Conservation (phyloP, 495 filamentous ascomycete genomes). For the Podospora sp. region DNA sequence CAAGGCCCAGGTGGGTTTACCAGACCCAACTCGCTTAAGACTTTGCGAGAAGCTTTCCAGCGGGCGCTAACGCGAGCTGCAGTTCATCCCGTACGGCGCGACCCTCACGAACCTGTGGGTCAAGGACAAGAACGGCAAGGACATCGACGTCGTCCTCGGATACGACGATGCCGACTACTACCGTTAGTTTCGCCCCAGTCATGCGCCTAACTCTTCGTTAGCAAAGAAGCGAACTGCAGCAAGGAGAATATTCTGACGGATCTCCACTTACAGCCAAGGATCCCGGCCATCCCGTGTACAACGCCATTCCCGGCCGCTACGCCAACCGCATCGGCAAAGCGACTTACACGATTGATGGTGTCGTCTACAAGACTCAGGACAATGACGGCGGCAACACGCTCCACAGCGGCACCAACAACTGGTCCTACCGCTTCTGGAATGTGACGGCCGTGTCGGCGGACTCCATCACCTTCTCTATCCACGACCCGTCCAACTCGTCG, state of each 20-base stretch:
- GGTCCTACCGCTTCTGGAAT: slow-evolving; percentile 58
- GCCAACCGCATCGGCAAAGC: slow-evolving; percentile 60
- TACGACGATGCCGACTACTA: slow-evolving; percentile 56
- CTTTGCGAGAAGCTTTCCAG: not conserved
- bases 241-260: slow-evolving; percentile 4
- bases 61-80: not conserved
- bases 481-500: slow-evolving; percentile 64
- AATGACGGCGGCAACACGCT: slow-evolving; percentile 63
- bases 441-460: slow-evolving; percentile 58
- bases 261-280: slow-evolving; percentile 41
- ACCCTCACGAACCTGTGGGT: slow-evolving; percentile 61
- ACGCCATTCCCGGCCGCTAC: slow-evolving; percentile 57
- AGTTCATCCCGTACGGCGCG: slow-evolving; percentile 61
- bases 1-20: slow-evolving; percentile 50
- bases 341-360: slow-evolving; percentile 54
- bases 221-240: not conserved
- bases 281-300: slow-evolving; percentile 54
- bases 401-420: slow-evolving; percentile 63
- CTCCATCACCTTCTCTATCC: slow-evolving; percentile 78
- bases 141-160: slow-evolving; percentile 57
- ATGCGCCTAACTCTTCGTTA: not conserved
- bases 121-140: slow-evolving; percentile 57
- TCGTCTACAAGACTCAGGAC: slow-evolving; percentile 50
- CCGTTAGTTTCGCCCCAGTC: slow-evolving; percentile 34
- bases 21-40: not conserved